Evolutionary conservation across 2,329 filamentous ascomycete species (phyloP).

Genomic region (Leptographium lundbergii): DNA sequence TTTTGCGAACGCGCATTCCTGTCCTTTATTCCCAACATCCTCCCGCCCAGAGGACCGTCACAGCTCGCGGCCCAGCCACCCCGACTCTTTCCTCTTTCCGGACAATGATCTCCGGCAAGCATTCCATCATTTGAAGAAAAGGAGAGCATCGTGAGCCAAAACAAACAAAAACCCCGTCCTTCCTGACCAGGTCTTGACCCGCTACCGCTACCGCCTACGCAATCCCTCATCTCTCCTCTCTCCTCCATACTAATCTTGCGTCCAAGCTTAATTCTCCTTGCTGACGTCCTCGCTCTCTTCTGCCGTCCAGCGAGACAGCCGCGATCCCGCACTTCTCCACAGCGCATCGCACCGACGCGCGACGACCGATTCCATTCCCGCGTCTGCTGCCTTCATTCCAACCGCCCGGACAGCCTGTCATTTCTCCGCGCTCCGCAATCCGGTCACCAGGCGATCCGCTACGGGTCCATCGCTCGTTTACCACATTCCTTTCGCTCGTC

Average conservation of each 20-base stretch:
- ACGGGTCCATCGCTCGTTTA: background rate
- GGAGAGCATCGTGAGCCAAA: background rate
- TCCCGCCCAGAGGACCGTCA: too few relatives aligned
- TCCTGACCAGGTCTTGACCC: background rate
- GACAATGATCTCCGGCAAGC: background rate
- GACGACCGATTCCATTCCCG: background rate
- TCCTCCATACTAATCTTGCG: too few relatives aligned
- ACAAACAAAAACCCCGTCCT: background rate
- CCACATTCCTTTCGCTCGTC: background rate
- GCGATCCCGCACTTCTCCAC: background rate
- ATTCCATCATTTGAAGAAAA: background rate
- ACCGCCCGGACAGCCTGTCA: background rate
- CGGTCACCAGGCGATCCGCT: too few relatives aligned
- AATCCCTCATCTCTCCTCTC: background rate
- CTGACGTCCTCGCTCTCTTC: too few relatives aligned
- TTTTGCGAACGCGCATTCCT: too few relatives aligned
- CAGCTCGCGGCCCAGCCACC: background rate
- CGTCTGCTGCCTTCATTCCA: too few relatives aligned
- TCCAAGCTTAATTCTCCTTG: too few relatives aligned
- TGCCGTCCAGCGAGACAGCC: background rate
- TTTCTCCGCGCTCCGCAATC: background rate
- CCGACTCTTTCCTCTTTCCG: background rate
- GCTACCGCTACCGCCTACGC: background rate
- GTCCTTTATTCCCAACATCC: too few relatives aligned
- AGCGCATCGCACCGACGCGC: background rate